These are phyloP conservation scores for Heimioporus retisporus DNA, from an alignment of 1,284 basidiomycete species.

Conservation along the genomic window DNA sequence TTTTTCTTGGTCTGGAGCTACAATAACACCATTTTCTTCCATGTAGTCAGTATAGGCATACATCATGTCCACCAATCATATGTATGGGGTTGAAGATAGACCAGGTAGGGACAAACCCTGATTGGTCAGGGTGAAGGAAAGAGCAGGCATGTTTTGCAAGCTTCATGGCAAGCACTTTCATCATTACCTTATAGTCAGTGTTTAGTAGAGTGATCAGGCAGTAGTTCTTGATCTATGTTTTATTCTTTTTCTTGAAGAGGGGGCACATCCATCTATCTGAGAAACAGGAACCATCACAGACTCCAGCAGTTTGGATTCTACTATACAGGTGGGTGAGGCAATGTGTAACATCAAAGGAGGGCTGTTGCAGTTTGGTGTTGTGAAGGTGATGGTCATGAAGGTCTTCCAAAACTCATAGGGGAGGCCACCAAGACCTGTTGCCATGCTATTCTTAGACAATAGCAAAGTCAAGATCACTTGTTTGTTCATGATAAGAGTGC, in stretches of 20 bases:
- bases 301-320: neutral
- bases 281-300: neutral
- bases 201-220: slow-evolving; percentile 16
- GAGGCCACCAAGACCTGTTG: neutral
- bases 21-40: slow-evolving; percentile 9
- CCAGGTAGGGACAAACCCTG: neutral
- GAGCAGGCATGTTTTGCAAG: accelerated
- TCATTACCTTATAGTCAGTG: slow-evolving; percentile 23
- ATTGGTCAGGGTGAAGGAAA: slow-evolving; percentile 20
- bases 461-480: neutral
- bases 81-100: slow-evolving; percentile 16
- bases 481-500: neutral
- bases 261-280: slow-evolving; percentile 18
- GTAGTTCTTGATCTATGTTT: slow-evolving; percentile 15
- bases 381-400: neutral
- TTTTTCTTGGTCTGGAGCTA: no score
- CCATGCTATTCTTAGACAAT: neutral
- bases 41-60: slow-evolving; percentile 14
- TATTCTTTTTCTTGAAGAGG: slow-evolving; percentile 22
- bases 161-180: slow-evolving; percentile 3
- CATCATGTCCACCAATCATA: slow-evolving; percentile 7
- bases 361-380: neutral
- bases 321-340: neutral
- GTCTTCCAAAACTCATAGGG: neutral
- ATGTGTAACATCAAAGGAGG: neutral